Conservation (phyloP, 305 asterid species). For the Caryopteris hybrid region DNA sequence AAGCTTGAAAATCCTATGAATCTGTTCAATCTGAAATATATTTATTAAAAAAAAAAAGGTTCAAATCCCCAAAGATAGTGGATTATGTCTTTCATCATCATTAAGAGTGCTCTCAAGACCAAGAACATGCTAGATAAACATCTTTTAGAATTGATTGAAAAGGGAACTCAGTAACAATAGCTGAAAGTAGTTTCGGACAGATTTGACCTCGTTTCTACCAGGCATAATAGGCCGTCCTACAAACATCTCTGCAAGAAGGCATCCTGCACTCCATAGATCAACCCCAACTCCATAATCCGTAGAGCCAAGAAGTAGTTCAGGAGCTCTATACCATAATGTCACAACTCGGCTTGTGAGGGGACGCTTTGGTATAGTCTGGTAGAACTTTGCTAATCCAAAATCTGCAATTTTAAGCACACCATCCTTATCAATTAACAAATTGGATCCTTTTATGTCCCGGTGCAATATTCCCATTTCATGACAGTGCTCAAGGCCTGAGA, state of each 20-base stretch:
- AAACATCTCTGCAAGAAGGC: constrained; percentile 78
- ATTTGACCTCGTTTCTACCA: constrained; percentile 69
- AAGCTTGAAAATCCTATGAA: constrained; percentile 78
- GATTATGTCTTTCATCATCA: not conserved
- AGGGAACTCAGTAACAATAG: not conserved
- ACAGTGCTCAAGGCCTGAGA: constrained; percentile 73
- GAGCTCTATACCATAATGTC: constrained; percentile 87
- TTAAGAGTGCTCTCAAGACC: not conserved
- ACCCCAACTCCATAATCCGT: constrained; percentile 77
- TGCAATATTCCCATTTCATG: constrained; percentile 75
- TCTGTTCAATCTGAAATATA: constrained; percentile 63
- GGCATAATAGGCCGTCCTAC: constrained; percentile 75
- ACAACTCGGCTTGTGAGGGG: constrained; percentile 75
- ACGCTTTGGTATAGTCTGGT: constrained; percentile 35
- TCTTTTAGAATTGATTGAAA: not conserved
- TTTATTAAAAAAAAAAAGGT: not conserved
- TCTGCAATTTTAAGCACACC: constrained; percentile 84
- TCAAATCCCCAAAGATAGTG: not conserved
- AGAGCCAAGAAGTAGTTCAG: constrained; percentile 65
- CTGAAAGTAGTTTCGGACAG: not conserved
- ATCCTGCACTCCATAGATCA: constrained; percentile 88
- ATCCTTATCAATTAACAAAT: constrained; percentile 57
- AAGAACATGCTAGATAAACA: not conserved
- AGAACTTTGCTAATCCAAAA: constrained; percentile 67
- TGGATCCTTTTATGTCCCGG: constrained; percentile 76